Conservation (phyloP, 345 rosid species). For the Eucalyptus regnans region DNA sequence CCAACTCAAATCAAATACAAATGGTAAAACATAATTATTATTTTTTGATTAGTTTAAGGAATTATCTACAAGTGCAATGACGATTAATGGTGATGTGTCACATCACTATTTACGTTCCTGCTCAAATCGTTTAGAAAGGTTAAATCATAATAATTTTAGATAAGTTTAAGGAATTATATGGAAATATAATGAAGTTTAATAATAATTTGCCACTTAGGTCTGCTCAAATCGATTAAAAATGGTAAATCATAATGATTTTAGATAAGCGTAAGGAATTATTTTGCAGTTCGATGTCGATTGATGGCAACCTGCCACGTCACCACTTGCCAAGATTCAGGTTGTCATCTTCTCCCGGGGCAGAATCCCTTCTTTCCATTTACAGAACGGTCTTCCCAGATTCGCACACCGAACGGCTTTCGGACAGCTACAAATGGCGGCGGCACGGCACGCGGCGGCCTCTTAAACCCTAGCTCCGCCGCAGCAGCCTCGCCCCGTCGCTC, state of each 20-base stretch:
- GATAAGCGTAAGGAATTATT: too few relatives aligned
- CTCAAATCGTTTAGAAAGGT: not conserved
- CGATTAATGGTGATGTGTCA: too few relatives aligned
- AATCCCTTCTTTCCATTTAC: not conserved
- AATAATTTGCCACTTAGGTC: too few relatives aligned
- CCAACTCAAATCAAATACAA: fast-evolving
- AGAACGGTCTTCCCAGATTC: not conserved
- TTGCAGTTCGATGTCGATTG: too few relatives aligned
- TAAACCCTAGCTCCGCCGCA: not conserved
- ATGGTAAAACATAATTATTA: fast-evolving
- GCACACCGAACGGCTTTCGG: not conserved
- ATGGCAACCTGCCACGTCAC: not conserved
- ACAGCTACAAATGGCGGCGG: not conserved
- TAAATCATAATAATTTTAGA: not conserved
- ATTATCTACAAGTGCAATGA: fast-evolving
- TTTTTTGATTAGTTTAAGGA: fast-evolving
- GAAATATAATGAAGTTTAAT: fast-evolving
- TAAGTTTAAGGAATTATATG: not conserved
- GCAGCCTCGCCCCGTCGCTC: not conserved
- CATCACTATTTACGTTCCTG: not conserved
- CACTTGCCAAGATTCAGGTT: not conserved
- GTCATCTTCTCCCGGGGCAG: not conserved
- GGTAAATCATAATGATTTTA: too few relatives aligned
- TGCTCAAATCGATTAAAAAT: too few relatives aligned
- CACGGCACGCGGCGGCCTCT: not conserved